Base-by-base conservation (phyloP, 129 eudicot species). In the Oenanthe sinensis region DNA sequence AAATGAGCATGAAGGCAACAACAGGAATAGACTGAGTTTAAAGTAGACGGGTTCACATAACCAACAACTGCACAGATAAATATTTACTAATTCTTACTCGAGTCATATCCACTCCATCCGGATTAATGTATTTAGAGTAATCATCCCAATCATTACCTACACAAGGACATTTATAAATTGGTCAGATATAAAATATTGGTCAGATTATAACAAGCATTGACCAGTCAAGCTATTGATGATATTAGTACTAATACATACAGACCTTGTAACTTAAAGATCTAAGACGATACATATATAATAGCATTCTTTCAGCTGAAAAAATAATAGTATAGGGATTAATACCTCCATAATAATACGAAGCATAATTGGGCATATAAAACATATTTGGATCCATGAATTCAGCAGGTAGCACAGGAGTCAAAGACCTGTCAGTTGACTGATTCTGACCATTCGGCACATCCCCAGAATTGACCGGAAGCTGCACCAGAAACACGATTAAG, bases 51-150 rank as follows among this genome's bases (percentile, higher is more conserved):
- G 1, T 69, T 69, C n/a, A 14, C 8, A 15, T 14, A 14, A 4
- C 46, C 6, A 69, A 16, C 74, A 16, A 69, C 36, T 5, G n/a
- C 9, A 69, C 45, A 4, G 5, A 6, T 5, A 17, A 13, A 39
- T 2, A 37, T 22, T 17, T 6, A 26, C 37, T 28, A 52, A 42
- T 2, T 52, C 89, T 88, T 85, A 92, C 97, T 45, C 84, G 85
- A 49, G 89, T 81, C 90, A 90, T 78, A 54, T 92, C 97, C 13
- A 88, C 96, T 81, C 96, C 97, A 17, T 92, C 96, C 0, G 86
- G 82, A 72, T 81, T 90, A 68, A 78, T 70, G 79, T 85, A 92
- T 79, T 87, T 80, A 8, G 89, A 77, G 75, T 84, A 91, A 22
- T 88, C 88, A 72, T 87, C 93, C 96, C 96, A 92, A 20, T 90